Conservation (phyloP, 1,284 basidiomycete genomes). For the Tilletia caries region DNA sequence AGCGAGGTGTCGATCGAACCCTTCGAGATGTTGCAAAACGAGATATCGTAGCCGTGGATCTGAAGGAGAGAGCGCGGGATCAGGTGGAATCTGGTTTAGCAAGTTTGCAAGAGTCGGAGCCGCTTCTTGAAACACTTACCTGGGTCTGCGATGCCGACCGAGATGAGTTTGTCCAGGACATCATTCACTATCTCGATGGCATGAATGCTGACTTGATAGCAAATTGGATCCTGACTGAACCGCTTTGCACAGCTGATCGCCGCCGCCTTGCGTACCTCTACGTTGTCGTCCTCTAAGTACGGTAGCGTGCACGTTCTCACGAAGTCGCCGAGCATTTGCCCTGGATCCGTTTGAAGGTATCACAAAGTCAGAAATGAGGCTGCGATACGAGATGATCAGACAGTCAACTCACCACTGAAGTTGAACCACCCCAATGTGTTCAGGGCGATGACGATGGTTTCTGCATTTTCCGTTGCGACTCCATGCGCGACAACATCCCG, state of each 20-base stretch:
- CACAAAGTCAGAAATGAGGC: neutral
- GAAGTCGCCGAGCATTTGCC: slow-evolving; percentile 90
- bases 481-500: slow-evolving; percentile 9
- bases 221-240: slow-evolving; percentile 89
- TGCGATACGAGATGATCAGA: no score
- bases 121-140: slow-evolving; percentile 59
- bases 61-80: no score
- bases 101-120: no score
- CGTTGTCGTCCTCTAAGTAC: slow-evolving; percentile 87
- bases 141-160: slow-evolving; percentile 95
- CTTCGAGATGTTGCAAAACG: slow-evolving; percentile 80
- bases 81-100: no score
- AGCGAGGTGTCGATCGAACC: slow-evolving; percentile 96
- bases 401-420: slow-evolving; percentile 61
- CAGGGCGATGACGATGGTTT: slow-evolving; percentile 79
- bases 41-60: slow-evolving; percentile 46
- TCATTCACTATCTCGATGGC: slow-evolving; percentile 97
- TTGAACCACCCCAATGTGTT: slow-evolving; percentile 88
- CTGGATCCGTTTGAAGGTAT: neutral
- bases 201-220: slow-evolving; percentile 91
- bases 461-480: slow-evolving; percentile 56
- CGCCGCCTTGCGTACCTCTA: slow-evolving; percentile 84
- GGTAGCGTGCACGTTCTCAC: slow-evolving; percentile 87
- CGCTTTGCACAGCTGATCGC: slow-evolving; percentile 87
- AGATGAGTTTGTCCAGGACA: slow-evolving; percentile 92